phyloP scores from a whole-genome alignment of 768 basidiomycete species.

The Xerocomus spinulosus region DNA sequence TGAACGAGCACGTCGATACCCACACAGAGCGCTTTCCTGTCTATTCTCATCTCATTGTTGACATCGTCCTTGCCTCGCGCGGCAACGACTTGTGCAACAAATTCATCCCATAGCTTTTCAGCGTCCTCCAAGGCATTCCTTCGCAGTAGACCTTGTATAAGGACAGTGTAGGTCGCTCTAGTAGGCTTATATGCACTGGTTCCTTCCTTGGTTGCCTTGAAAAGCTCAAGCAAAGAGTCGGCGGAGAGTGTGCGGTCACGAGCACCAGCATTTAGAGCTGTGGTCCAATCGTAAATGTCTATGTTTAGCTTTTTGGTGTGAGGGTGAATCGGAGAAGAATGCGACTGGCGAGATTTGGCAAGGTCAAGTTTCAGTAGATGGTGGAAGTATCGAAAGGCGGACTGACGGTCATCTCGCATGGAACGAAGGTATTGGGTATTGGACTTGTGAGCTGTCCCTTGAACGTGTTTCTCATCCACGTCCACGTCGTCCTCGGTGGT shows the following conservation, averaged over 20 bases:
- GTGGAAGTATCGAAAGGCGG: conserved; percentile 46
- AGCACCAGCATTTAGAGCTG: conserved; percentile 42
- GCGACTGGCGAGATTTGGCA: conserved; percentile 7
- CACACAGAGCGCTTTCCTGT: conserved; percentile 43
- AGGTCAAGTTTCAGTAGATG: conserved; percentile 32
- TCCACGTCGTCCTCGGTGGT: conserved; percentile 4
- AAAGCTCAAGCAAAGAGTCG: conserved; percentile 34
- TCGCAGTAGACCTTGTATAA: conserved; percentile 50
- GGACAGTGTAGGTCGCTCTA: conserved; percentile 47
- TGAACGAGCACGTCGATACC: conserved; percentile 50
- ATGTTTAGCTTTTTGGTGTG: conserved; percentile 28
- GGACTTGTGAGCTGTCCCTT: conserved; percentile 32
- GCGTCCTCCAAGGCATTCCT: conserved; percentile 41
- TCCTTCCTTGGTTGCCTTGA: conserved; percentile 29
- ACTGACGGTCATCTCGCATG: conserved; percentile 36
- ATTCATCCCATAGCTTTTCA: conserved; percentile 39
- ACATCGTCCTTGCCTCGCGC: neutral
- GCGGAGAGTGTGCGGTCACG: conserved; percentile 35
- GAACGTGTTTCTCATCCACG: neutral
- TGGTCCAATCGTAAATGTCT: conserved; percentile 46
- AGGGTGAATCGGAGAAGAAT: neutral
- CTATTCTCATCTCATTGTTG: conserved; percentile 29
- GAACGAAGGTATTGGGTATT: conserved; percentile 42
- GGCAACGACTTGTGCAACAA: conserved; percentile 21
- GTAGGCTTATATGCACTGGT: conserved; percentile 36